A percentile compares a stretch with the other conserved stretches of the same genome.
phyloP scores from a whole-genome alignment of 306 rosid genomes.

The Corylus avellana region DNA sequence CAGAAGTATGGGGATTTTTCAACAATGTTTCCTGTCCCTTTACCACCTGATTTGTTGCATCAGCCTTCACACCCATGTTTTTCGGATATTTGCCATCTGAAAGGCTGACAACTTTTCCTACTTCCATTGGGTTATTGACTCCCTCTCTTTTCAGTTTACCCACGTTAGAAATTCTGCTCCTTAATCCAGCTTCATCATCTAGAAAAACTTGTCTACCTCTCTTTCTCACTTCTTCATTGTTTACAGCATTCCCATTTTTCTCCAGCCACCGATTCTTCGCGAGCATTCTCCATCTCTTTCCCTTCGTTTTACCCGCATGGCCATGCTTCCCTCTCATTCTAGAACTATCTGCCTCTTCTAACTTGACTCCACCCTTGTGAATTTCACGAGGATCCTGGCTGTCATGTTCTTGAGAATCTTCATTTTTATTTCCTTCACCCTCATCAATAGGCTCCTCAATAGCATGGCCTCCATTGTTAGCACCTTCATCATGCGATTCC shows the following conservation, averaged over 20 bases:
- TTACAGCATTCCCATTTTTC: conserved; percentile 28
- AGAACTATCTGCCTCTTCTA: conserved; percentile 7
- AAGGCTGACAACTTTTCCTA: not conserved
- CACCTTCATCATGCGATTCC: conserved; percentile 14
- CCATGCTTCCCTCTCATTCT: conserved; percentile 39
- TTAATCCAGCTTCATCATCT: conserved; percentile 27
- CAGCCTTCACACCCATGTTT: conserved; percentile 12
- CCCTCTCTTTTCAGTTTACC: conserved; percentile 14
- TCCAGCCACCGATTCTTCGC: conserved; percentile 37
- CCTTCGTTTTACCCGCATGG: conserved; percentile 34
- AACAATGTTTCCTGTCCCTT: not conserved
- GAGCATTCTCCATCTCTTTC: conserved; percentile 45
- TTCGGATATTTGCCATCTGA: conserved; percentile 18
- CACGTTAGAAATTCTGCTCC: conserved; percentile 15
- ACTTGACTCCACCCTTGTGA: conserved; percentile 18
- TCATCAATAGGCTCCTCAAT: conserved; percentile 1
- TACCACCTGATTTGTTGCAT: conserved; percentile 25
- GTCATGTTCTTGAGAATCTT: conserved; percentile 14
- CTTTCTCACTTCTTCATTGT: conserved; percentile 26
- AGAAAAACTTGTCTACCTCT: conserved; percentile 30
- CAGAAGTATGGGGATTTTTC: not conserved
- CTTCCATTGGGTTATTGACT: conserved; percentile 20
- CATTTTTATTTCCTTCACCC: conserved; percentile 21
- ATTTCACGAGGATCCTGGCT: conserved; percentile 21
- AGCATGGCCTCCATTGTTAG: not conserved